These are phyloP conservation scores for Candida ortonii DNA, from an alignment of 805 yeast genomes.

Conservation along the genomic window DNA sequence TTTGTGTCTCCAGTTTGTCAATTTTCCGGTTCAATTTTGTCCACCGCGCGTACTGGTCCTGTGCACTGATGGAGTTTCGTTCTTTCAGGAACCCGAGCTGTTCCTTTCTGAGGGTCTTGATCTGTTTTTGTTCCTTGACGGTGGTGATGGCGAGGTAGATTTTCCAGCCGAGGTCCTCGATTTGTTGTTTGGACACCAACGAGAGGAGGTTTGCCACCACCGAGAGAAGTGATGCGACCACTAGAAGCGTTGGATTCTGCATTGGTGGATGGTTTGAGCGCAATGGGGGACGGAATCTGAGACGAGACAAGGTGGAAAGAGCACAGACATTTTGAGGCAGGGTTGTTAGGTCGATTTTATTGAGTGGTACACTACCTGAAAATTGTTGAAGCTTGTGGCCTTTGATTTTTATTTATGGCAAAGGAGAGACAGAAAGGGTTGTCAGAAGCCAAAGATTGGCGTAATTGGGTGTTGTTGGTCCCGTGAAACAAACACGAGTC, in stretches of 20 bases:
- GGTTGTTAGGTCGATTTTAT: too few relatives aligned
- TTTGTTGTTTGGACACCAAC: constrained; percentile 32
- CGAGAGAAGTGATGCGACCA: constrained; percentile 36
- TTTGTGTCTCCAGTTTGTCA: constrained; percentile 54
- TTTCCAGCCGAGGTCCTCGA: constrained; percentile 13
- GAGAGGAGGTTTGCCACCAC: constrained; percentile 38
- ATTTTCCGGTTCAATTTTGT: constrained; percentile 79
- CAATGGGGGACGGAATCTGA: too few relatives aligned
- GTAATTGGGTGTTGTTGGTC: neutral
- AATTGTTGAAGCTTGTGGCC: too few relatives aligned
- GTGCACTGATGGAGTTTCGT: constrained; percentile 69
- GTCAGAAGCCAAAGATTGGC: neutral
- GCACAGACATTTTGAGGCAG: too few relatives aligned
- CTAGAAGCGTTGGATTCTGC: constrained; percentile 30
- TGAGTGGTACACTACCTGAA: too few relatives aligned
- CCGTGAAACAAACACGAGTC: too few relatives aligned
- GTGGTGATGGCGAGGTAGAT: constrained; percentile 22
- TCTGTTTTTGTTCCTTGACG: constrained; percentile 24
- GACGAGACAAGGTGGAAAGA: too few relatives aligned
- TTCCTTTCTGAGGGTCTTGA: constrained; percentile 39
- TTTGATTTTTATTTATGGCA: too few relatives aligned
- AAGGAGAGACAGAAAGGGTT: neutral
- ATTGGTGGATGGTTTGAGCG: too few relatives aligned
- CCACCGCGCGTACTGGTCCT: constrained; percentile 95
- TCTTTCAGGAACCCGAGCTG: constrained; percentile 47